A percentile compares a stretch with the other conserved stretches of the same genome.
phyloP scores from a whole-genome alignment of 106 monocot genomes.

The Vanilla planifolia region DNA sequence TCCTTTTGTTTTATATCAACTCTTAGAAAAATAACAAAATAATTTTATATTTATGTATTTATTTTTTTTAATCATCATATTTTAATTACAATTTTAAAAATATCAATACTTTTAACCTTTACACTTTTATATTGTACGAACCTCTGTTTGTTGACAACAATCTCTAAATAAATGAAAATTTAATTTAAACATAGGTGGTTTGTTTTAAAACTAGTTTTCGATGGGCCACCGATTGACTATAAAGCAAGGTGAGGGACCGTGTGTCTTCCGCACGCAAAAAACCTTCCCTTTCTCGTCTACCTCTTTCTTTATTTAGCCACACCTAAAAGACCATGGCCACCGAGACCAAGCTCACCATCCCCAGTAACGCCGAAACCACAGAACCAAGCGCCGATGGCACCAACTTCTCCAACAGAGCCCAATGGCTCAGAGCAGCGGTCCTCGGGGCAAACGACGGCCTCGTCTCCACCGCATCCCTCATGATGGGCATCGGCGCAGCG shows the following conservation, averaged over 20 bases:
- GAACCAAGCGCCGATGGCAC: not conserved
- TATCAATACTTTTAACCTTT: no score
- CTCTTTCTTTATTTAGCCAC: not conserved
- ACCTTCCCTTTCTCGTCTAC: not conserved
- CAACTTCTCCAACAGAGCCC: slow-evolving; percentile 27
- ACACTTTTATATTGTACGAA: no score
- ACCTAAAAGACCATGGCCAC: slow-evolving; percentile 16
- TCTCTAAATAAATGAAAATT: no score
- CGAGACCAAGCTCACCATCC: slow-evolving; percentile 32
- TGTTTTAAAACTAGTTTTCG: no score
- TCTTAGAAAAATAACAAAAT: not conserved
- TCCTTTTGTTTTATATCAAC: no score
- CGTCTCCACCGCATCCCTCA: slow-evolving; percentile 65
- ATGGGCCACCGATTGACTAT: no score
- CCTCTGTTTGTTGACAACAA: no score
- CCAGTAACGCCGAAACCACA: slow-evolving; percentile 7
- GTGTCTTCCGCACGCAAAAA: slow-evolving; percentile 22
- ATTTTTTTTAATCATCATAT: no score
- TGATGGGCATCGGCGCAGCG: slow-evolving; percentile 67
- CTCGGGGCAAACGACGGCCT: slow-evolving; percentile 82
- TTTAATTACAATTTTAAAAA: no score
- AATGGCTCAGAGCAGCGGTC: slow-evolving; percentile 73
- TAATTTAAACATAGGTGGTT: no score
- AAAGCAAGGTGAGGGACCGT: no score
- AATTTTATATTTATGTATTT: not conserved